Conservation (phyloP, 768 basidiomycete species). For the Rhodosporidiobolus sp. region DNA sequence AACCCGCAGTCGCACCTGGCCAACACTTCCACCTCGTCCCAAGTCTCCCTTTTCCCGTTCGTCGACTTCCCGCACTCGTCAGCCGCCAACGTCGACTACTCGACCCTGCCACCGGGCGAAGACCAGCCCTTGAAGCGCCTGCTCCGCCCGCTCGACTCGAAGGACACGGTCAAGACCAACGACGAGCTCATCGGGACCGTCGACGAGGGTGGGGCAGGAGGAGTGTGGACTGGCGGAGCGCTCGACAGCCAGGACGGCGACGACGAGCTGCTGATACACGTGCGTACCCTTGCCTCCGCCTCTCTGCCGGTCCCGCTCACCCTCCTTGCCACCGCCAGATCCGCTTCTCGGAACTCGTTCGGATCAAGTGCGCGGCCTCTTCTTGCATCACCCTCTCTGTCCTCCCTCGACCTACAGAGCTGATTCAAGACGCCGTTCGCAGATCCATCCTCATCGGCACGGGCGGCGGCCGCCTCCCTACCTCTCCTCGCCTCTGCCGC, state of each 20-base stretch:
- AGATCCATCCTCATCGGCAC: conserved; percentile 39
- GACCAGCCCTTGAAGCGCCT: conserved; percentile 18
- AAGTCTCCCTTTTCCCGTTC: conserved; percentile 31
- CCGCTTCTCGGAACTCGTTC: conserved; percentile 34
- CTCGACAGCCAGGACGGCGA: conserved; percentile 40
- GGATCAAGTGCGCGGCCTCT: conserved; percentile 36
- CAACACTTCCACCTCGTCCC: conserved; percentile 7
- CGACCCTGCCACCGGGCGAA: neutral
- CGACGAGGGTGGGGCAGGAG: neutral
- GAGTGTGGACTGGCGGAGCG: conserved; percentile 25
- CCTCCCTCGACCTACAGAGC: neutral
- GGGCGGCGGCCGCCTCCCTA: conserved; percentile 30
- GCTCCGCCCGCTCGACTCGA: conserved; percentile 39
- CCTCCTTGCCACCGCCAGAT: neutral
- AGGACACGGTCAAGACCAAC: conserved; percentile 39
- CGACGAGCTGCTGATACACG: conserved; percentile 40
- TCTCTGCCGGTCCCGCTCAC: conserved; percentile 2
- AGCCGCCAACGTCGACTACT: conserved; percentile 28
- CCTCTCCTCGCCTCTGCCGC: conserved; percentile 25
- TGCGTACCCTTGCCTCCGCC: conserved; percentile 8
- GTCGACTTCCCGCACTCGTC: conserved; percentile 15
- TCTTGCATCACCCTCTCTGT: neutral
- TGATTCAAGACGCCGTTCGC: neutral
- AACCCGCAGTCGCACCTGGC: conserved; percentile 1
- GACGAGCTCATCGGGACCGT: conserved; percentile 31